Conservation (phyloP, 2,329 filamentous ascomycete species). For the Sclerotiophoma versabilis region DNA sequence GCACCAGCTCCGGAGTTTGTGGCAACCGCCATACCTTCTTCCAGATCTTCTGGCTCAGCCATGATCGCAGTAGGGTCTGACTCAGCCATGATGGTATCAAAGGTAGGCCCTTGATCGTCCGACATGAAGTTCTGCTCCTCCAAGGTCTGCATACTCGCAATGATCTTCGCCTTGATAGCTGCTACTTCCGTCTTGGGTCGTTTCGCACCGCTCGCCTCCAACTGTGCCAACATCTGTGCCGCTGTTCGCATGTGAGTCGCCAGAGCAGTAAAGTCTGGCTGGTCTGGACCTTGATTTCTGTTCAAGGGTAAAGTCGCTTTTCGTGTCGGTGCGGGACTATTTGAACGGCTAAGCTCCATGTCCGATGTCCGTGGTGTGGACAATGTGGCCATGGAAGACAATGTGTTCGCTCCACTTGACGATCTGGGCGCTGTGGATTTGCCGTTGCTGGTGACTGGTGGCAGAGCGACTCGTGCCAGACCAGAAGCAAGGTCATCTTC, state of each 20-base stretch:
- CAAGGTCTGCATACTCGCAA: constrained; percentile 86
- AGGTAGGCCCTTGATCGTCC: constrained; percentile 76
- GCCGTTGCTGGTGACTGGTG: constrained; percentile 28
- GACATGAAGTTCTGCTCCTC: constrained; percentile 85
- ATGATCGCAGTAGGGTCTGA: constrained; percentile 63
- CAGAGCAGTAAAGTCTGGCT: constrained; percentile 81
- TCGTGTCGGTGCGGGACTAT: constrained; percentile 67
- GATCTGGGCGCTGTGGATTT: constrained; percentile 58
- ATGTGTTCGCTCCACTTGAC: constrained; percentile 68
- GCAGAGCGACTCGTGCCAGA: constrained; percentile 39
- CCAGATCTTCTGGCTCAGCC: constrained; percentile 60
- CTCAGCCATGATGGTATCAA: constrained; percentile 83
- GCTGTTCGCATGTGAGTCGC: constrained; percentile 89
- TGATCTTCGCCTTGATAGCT: constrained; percentile 84
- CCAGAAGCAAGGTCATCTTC: constrained; percentile 51
- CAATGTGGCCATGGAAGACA: constrained; percentile 66
- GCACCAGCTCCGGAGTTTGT: constrained; percentile 76
- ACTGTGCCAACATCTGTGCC: constrained; percentile 84
- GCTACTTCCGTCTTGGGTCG: constrained; percentile 81
- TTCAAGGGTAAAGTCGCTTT: constrained; percentile 67
- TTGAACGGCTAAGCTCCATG: constrained; percentile 71
- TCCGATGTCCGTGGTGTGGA: constrained; percentile 74
- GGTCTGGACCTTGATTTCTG: constrained; percentile 65
- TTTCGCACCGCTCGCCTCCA: constrained; percentile 81
- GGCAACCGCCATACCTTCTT: constrained; percentile 60